A percentile compares a stretch with the other conserved stretches of the same genome.
These are phyloP conservation scores for Cladobotryum protrusum DNA, from an alignment of 2,329 filamentous ascomycete genomes.

Conservation along the genomic window DNA sequence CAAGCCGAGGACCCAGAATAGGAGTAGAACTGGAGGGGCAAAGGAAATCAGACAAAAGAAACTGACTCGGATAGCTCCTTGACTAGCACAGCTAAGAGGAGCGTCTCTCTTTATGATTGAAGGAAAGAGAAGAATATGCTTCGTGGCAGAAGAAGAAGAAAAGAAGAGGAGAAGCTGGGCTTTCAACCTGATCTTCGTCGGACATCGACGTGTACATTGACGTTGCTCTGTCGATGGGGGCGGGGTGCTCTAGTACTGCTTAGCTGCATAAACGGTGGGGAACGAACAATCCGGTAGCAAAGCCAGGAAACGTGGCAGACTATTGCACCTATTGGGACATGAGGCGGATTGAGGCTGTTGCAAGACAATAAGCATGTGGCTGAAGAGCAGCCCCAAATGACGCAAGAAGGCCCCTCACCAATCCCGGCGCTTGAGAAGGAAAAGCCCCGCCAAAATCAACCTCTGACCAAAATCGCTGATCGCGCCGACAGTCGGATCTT, in stretches of 20 bases:
- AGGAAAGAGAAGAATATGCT: conserved; percentile 2
- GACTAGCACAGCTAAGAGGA: not conserved
- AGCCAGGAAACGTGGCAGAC: not conserved
- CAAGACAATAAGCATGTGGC: not conserved
- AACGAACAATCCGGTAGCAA: not conserved
- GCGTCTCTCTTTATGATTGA: not conserved
- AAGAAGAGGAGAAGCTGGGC: conserved; percentile 10
- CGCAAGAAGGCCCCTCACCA: conserved; percentile 17
- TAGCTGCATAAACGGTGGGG: conserved; percentile 8
- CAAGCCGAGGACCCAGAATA: not conserved
- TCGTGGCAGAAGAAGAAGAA: conserved; percentile 6
- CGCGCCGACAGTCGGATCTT: too few species aligned
- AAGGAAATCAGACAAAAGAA: not conserved
- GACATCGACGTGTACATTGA: conserved; percentile 15
- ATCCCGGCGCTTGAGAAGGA: conserved; percentile 10
- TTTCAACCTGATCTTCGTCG: conserved; percentile 13
- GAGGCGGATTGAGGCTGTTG: not conserved
- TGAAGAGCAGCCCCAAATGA: conserved; percentile 16
- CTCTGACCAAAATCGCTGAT: not conserved
- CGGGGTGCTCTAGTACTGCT: conserved; percentile 6
- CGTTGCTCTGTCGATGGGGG: conserved; percentile 12
- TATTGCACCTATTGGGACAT: conserved; percentile 8
- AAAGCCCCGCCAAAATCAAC: conserved; percentile 11
- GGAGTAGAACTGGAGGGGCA: not conserved
- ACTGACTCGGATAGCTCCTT: not conserved